These are phyloP conservation scores for Spathaspora passalidarum DNA, from an alignment of 805 yeast species.

Conservation along the genomic window DNA sequence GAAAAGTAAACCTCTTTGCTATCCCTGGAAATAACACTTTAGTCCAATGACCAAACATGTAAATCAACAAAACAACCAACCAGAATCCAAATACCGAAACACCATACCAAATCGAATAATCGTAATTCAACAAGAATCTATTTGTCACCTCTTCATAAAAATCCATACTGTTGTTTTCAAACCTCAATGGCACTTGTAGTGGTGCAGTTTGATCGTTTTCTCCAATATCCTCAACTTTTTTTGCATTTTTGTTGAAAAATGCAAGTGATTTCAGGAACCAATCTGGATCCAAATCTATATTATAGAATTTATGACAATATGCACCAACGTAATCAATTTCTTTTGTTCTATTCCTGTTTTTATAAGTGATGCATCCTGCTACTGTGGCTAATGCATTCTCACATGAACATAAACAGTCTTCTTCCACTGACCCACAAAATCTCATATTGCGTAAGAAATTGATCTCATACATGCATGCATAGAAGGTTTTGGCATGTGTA, in stretches of 20 bases:
- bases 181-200: conserved; percentile 22
- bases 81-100: conserved; percentile 37
- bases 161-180: conserved; percentile 13
- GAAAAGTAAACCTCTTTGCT: conserved; percentile 26
- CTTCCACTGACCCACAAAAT: too few relatives aligned
- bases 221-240: conserved; percentile 14
- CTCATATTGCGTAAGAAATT: too few relatives aligned
- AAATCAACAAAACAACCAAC: conserved; percentile 32
- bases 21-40: conserved; percentile 23
- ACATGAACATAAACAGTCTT: conserved; percentile 26
- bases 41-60: conserved; percentile 23
- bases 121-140: conserved; percentile 17
- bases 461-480: too few relatives aligned
- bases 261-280: conserved; percentile 12
- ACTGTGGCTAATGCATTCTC: conserved; percentile 26
- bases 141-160: conserved; percentile 14
- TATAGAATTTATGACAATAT: too few relatives aligned
- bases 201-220: too few relatives aligned
- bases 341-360: too few relatives aligned
- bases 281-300: too few relatives aligned
- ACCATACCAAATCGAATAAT: conserved; percentile 28
- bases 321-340: too few relatives aligned
- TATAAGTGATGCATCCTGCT: conserved; percentile 22
- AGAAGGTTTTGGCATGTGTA: too few relatives aligned
- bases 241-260: conserved; percentile 15